Evolutionary conservation across 495 filamentous ascomycete genomes (phyloP).

Genomic region (Staphylotrichum longicolle): DNA sequence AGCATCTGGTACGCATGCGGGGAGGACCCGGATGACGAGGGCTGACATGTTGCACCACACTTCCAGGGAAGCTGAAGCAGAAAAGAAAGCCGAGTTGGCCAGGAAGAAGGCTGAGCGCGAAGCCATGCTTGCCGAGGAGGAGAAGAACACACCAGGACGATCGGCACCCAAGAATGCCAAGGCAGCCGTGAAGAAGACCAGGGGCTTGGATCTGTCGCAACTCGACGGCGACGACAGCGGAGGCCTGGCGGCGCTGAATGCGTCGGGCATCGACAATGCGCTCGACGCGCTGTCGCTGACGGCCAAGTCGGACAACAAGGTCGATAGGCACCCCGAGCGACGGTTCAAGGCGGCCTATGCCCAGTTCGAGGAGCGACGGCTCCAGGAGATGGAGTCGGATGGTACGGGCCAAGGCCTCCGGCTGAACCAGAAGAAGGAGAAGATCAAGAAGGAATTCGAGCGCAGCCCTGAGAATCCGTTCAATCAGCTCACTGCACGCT

Average conservation of each 20-base stretch:
- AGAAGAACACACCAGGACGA: constrained; percentile 65
- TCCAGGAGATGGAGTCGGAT: constrained; percentile 82
- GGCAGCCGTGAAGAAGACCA: constrained; percentile 63
- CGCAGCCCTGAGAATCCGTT: constrained; percentile 92
- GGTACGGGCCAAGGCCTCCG: constrained; percentile 66
- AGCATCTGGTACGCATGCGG: background rate
- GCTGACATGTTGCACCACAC: constrained; percentile 19
- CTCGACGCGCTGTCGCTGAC: constrained; percentile 78
- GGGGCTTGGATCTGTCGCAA: constrained; percentile 67
- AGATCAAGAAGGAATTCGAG: constrained; percentile 82
- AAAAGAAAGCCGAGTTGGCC: constrained; percentile 81
- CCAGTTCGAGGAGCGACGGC: constrained; percentile 77
- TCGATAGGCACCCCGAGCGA: constrained; percentile 84
- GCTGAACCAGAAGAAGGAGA: constrained; percentile 73
- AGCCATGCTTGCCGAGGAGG: constrained; percentile 79
- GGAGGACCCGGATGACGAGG: background rate
- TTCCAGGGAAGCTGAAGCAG: constrained; percentile 73
- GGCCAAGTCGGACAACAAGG: constrained; percentile 49
- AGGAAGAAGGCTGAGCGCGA: constrained; percentile 87
- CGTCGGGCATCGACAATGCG: constrained; percentile 85
- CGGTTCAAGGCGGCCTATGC: constrained; percentile 85
- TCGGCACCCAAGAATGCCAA: constrained; percentile 57
- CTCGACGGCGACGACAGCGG: constrained; percentile 54
- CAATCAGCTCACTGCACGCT: constrained; percentile 70
- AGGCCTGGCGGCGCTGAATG: constrained; percentile 59